Evolutionary conservation across 169 alveolate species (phyloP), one percentile per base, ranked within the genome.

Genomic region (Babesia ovis): DNA sequence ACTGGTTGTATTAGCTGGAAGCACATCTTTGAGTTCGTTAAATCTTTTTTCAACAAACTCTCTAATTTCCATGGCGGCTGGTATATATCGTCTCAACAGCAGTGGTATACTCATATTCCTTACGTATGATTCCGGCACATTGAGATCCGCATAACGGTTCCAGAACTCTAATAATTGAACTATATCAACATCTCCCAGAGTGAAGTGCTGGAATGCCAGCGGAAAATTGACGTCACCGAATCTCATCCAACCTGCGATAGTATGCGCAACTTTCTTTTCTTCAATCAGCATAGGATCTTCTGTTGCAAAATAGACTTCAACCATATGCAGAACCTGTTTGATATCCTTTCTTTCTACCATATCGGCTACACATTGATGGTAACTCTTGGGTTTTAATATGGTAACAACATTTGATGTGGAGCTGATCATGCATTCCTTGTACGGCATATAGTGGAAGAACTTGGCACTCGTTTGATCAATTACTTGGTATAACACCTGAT

Each of bases 171-270:
- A 14, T 53, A 80, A 37, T 32, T 80, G 61, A 9, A 70, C 72
- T 14, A 80, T 55, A 68, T 80, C 88, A 12, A 60, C 84, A 22
- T 58, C 60, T 23, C 88, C 88, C 37, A 59, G 41, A 20, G 88
- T 54, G 55, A 80, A 80, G 62, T 80, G 88, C 42, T 67, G 77
- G 70, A 80, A 80, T 14, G 88, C 88, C 43, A 42, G 12, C 22
- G 88, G 84, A 50, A 80, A 80, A 51, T 66, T 70, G 23, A 80
- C 50, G 22, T 71, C 68, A 12, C 46, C 12, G 83, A 80, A 80
- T 23, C 68, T 35, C 31, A 71, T 54, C 88, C 83, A 80, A 16
- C 88, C 88, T 25, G 84, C 83, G n/a, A 70, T 42, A 2, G 83
- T 70, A 32, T 80, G 88, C n/a, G 75, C 68, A 16, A 68, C 34